Evolutionary conservation across 2,329 filamentous ascomycete genomes (phyloP).

Genomic region (Rhynchosporium agropyri): DNA sequence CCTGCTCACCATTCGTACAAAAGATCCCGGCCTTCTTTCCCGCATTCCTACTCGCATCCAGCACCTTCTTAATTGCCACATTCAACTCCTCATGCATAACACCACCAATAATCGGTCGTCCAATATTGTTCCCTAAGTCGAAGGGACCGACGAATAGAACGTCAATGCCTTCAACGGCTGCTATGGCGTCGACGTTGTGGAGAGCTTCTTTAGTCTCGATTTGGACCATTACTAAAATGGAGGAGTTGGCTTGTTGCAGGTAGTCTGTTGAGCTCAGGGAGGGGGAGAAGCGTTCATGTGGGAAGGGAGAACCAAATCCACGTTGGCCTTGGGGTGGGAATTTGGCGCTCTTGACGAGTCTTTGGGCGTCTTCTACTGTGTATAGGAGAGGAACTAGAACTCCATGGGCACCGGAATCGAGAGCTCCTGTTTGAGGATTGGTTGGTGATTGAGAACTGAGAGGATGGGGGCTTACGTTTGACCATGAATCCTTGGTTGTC

Average conservation of each 20-base stretch:
- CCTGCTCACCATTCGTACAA: conserved; percentile 58
- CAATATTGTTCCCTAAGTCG: conserved; percentile 65
- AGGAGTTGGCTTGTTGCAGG: conserved; percentile 58
- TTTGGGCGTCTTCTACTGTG: conserved; percentile 54
- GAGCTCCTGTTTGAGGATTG: conserved; percentile 48
- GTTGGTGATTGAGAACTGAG: conserved; percentile 27
- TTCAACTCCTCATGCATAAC: conserved; percentile 61
- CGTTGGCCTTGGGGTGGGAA: conserved; percentile 58
- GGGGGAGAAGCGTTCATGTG: conserved; percentile 53
- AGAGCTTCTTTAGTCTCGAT: conserved; percentile 68
- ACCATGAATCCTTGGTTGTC: conserved; percentile 60
- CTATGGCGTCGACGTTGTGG: conserved; percentile 62
- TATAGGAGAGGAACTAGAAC: conserved; percentile 59
- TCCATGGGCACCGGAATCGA: conserved; percentile 60
- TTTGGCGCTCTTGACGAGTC: conserved; percentile 55
- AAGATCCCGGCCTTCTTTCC: conserved; percentile 70
- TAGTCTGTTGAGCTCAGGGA: conserved; percentile 56
- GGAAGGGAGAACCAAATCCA: conserved; percentile 59
- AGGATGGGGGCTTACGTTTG: conserved; percentile 50
- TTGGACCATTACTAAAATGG: conserved; percentile 66
- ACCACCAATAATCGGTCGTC: conserved; percentile 62
- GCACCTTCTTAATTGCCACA: conserved; percentile 59
- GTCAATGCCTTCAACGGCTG: conserved; percentile 61
- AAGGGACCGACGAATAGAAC: conserved; percentile 68
- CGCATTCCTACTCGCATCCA: conserved; percentile 59